Percentiles rank a stretch among this genome's conserved stretches.
Evolutionary conservation across 2,329 filamentous ascomycete species (phyloP).

Genomic region (Ophiostoma pallidulum): DNA sequence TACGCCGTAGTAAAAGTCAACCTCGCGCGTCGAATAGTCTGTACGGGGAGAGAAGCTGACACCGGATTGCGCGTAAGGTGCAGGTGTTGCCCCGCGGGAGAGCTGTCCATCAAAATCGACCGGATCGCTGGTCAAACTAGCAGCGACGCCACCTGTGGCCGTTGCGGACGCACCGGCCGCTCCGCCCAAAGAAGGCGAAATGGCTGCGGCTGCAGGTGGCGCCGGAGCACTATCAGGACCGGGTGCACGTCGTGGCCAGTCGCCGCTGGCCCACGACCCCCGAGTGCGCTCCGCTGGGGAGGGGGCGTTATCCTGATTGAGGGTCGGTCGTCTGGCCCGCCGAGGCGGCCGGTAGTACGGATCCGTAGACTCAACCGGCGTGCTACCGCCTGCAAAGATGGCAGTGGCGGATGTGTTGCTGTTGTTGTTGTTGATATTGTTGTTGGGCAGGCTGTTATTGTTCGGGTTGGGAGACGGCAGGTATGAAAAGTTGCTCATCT

Average conservation of each 20-base stretch:
- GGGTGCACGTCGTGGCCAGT: conserved; percentile 22
- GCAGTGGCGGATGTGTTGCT: not conserved
- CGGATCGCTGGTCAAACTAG: conserved; percentile 24
- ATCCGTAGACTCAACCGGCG: conserved; percentile 49
- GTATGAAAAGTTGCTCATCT: conserved; percentile 61
- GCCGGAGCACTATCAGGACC: conserved; percentile 15
- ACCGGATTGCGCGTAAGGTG: conserved; percentile 28
- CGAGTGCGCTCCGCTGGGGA: conserved; percentile 27
- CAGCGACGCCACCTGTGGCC: not conserved
- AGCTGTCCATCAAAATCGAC: conserved; percentile 33
- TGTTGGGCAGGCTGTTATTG: conserved; percentile 20
- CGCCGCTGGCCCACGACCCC: conserved; percentile 29
- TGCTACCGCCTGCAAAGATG: not conserved
- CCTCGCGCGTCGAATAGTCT: conserved; percentile 89
- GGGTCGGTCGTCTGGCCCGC: conserved; percentile 35
- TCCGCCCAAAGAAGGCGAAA: not conserved
- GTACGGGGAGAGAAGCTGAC: conserved; percentile 49
- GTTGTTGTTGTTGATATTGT: not conserved
- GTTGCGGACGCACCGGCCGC: not conserved
- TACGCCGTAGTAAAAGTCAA: conserved; percentile 94
- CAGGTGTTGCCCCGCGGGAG: conserved; percentile 35
- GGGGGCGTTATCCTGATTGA: conserved; percentile 42
- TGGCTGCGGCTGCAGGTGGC: conserved; percentile 25
- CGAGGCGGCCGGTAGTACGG: conserved; percentile 86
- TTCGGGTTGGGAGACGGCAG: conserved; percentile 45